Percentiles rank a stretch among this genome's conserved stretches.
Evolutionary conservation across 2,329 filamentous ascomycete genomes (phyloP).

Genomic region (Sporothrix brasiliensis): DNA sequence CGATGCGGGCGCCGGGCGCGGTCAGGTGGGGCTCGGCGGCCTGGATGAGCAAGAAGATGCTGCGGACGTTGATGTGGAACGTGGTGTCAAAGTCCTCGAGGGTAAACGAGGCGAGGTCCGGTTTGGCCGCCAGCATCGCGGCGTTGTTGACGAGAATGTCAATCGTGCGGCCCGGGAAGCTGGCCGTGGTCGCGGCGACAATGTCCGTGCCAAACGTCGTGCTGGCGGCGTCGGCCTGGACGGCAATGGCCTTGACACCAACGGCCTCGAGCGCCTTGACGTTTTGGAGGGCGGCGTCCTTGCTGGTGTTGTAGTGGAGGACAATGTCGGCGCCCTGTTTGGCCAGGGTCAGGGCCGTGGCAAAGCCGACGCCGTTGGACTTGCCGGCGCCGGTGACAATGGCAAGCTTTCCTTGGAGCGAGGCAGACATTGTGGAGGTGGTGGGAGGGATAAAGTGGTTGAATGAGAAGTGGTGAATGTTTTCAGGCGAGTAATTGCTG

Average conservation of each 20-base stretch:
- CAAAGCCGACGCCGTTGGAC: slow-evolving; percentile 36
- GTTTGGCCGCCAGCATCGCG: slow-evolving; percentile 24
- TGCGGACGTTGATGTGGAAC: slow-evolving; percentile 36
- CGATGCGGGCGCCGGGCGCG: slow-evolving; percentile 32
- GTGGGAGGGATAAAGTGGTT: neutral
- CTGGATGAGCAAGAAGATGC: slow-evolving; percentile 35
- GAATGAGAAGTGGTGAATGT: neutral
- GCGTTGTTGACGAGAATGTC: slow-evolving; percentile 37
- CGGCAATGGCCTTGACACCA: slow-evolving; percentile 32
- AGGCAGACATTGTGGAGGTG: slow-evolving; percentile 29
- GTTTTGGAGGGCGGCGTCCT: slow-evolving; percentile 31
- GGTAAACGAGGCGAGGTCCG: slow-evolving; percentile 27
- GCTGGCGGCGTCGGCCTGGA: slow-evolving; percentile 34
- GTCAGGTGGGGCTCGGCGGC: slow-evolving; percentile 34
- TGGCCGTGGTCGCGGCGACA: slow-evolving; percentile 28
- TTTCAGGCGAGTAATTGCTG: neutral
- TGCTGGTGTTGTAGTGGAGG: slow-evolving; percentile 36
- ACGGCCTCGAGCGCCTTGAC: slow-evolving; percentile 22
- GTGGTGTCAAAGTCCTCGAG: slow-evolving; percentile 31
- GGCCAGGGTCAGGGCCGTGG: slow-evolving; percentile 32
- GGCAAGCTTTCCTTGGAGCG: slow-evolving; percentile 35
- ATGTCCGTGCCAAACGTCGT: slow-evolving; percentile 33
- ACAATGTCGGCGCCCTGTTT: slow-evolving; percentile 35
- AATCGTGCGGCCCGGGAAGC: slow-evolving; percentile 35
- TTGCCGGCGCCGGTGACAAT: slow-evolving; percentile 37